Evolutionary conservation across 805 yeast genomes (phyloP), one percentile per base, ranked within the genome.

Genomic region (Ogataea trehaloabstinens): DNA sequence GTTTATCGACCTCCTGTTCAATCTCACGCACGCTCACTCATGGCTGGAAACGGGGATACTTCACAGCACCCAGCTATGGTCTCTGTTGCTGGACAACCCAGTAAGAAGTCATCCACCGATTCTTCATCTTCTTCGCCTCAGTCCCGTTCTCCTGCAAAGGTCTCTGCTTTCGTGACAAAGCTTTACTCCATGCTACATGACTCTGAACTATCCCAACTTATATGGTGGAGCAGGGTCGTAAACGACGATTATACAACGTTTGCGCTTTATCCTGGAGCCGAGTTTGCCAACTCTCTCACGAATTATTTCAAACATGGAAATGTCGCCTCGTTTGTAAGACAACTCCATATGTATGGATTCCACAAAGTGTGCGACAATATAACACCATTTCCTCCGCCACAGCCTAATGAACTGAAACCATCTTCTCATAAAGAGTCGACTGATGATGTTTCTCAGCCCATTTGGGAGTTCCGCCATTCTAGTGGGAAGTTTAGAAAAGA

Each of bases 291-390:
- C 28, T 75, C 76, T 1, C 57, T 84, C 35, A 78, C 84, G n/a
- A 70, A 71, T 33, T 89, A 85, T 60, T 90, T 91, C 70, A 91
- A 91, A 60, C 97, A 90, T 65, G 95, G 95, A 3, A 91, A 91
- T 57, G 88, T 90, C 20, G 88, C 95, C 18, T 81, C 91, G 44
- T 91, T 91, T 67, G 96, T 91, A 24, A 77, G 97, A 33, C 97
- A 91, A 63, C 68, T 90, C 32, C 95, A 91, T 67, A 91, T 90
- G 97, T 89, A 89, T 60, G 96, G 96, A 1, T 89, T 90, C 67
- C 96, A 90, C 62, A 89, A 90, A 64, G 81, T 76, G 5, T 75
- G 66, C 44, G 80, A 75, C 43, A 70, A 68, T 13, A 55, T 44
- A 21, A 40, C 58, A 2, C 50, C 56, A 4, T 43, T 53, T 4